A percentile compares a stretch with the other conserved stretches of the same genome.
Conservation (phyloP, 2,329 filamentous ascomycete genomes). For the Talaromyces sp. region DNA sequence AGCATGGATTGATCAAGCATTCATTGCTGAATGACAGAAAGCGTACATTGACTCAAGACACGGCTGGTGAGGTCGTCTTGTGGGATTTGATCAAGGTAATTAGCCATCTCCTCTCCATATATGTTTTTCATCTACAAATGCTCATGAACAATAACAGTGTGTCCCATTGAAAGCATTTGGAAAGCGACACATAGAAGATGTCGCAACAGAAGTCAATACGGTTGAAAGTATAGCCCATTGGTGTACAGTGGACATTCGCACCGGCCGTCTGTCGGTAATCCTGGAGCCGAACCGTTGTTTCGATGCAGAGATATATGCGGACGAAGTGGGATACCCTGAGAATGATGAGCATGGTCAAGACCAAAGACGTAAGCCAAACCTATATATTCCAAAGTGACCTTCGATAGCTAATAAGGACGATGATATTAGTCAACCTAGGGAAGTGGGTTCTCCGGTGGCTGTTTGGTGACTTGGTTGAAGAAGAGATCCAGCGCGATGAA, state of each 20-base stretch:
- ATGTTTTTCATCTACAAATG: constrained; percentile 14
- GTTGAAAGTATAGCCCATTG: constrained; percentile 86
- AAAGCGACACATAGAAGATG: constrained; percentile 88
- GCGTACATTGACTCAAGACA: constrained; percentile 85
- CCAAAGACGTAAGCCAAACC: constrained; percentile 67
- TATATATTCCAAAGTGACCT: no score
- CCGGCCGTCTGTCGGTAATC: constrained; percentile 83
- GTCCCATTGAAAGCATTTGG: constrained; percentile 86
- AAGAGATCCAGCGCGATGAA: constrained; percentile 81
- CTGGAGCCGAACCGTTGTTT: constrained; percentile 95
- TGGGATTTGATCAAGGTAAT: constrained; percentile 85
- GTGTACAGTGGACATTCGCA: constrained; percentile 93
- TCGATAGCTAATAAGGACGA: neutral
- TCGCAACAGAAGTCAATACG: constrained; percentile 80
- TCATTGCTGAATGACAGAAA: constrained; percentile 85
- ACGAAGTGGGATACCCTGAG: constrained; percentile 72
- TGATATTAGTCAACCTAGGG: constrained; percentile 72
- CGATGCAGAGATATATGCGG: constrained; percentile 94
- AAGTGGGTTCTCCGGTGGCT: constrained; percentile 95
- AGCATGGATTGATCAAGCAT: constrained; percentile 92
- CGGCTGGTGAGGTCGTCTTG: constrained; percentile 86
- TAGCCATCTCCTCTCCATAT: neutral
- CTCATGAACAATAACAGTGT: constrained; percentile 53
- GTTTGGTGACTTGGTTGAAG: constrained; percentile 82
- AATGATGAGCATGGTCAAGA: constrained; percentile 82